These are phyloP conservation scores for Fusarium duplospermum DNA, from an alignment of 2,329 filamentous ascomycete genomes.

Conservation along the genomic window DNA sequence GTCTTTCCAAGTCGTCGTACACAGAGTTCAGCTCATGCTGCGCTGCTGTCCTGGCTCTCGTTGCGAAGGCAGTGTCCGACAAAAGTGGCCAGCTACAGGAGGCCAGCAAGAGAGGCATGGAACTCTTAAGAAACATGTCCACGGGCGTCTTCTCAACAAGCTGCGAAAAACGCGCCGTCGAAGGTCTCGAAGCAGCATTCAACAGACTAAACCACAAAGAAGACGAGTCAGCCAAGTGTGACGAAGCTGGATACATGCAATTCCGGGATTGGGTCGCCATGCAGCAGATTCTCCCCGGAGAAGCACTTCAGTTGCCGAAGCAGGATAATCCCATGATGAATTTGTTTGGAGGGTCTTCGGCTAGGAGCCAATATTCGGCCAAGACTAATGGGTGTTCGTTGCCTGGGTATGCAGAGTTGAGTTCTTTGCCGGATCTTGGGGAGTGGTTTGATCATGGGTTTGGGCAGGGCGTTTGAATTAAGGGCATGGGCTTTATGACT, in stretches of 20 bases:
- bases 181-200: slow-evolving; percentile 21
- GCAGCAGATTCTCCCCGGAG: slow-evolving; percentile 31
- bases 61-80: slow-evolving; percentile 20
- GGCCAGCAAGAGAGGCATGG: slow-evolving; percentile 20
- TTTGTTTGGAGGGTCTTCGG: neutral
- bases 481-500: neutral
- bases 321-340: slow-evolving; percentile 10
- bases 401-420: slow-evolving; percentile 14
- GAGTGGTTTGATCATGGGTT: slow-evolving; percentile 28
- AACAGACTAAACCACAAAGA: slow-evolving; percentile 7
- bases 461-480: neutral
- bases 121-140: slow-evolving; percentile 27
- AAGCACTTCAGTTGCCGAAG: slow-evolving; percentile 8
- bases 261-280: slow-evolving; percentile 38
- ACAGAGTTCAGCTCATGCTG: slow-evolving; percentile 37
- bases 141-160: slow-evolving; percentile 19
- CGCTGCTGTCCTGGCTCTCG: slow-evolving; percentile 28
- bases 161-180: slow-evolving; percentile 20
- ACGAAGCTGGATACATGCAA: slow-evolving; percentile 27
- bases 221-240: neutral
- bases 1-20: slow-evolving; percentile 38
- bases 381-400: neutral
- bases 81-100: slow-evolving; percentile 1
- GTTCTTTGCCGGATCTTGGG: slow-evolving; percentile 17
- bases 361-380: neutral